Conservation (phyloP, 441 rosid species). For the Aleurites moluccanus region DNA sequence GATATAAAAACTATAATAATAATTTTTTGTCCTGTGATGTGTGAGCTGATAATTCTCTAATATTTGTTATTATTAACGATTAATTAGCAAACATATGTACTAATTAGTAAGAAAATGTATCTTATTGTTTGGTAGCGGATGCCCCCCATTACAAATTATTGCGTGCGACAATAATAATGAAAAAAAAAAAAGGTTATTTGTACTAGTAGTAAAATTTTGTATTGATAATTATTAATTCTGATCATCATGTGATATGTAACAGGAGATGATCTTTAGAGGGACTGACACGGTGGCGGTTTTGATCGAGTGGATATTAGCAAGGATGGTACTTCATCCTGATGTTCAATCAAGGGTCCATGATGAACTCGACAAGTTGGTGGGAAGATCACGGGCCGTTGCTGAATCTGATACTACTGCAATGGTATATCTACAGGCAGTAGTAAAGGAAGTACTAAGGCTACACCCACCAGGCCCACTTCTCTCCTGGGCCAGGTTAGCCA, state of each 20-base stretch:
- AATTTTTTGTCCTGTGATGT: too few species aligned
- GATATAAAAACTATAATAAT: too few species aligned
- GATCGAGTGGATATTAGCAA: conserved; percentile 62
- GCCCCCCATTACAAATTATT: background rate
- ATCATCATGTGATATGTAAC: background rate
- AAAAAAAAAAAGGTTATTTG: background rate
- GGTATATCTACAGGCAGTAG: conserved; percentile 62
- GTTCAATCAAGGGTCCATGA: conserved; percentile 46
- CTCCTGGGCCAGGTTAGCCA: conserved; percentile 59
- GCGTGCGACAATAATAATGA: background rate
- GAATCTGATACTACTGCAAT: conserved; percentile 55
- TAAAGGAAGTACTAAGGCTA: conserved; percentile 71
- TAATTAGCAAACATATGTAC: background rate
- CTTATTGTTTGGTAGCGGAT: background rate
- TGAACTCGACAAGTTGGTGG: conserved; percentile 68
- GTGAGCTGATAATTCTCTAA: too few species aligned
- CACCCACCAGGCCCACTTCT: conserved; percentile 72
- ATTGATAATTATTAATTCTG: background rate
- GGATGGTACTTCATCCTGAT: conserved; percentile 50
- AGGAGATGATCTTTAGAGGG: conserved; percentile 72
- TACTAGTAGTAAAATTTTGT: background rate
- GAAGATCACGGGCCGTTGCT: conserved; percentile 46
- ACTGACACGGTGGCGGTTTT: conserved; percentile 69
- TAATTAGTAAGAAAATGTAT: background rate
- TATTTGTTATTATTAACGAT: background rate